Percentiles rank a stretch among this genome's conserved stretches.
Evolutionary conservation across 2,329 filamentous ascomycete species (phyloP).

Genomic region (Botrytis fragariae): DNA sequence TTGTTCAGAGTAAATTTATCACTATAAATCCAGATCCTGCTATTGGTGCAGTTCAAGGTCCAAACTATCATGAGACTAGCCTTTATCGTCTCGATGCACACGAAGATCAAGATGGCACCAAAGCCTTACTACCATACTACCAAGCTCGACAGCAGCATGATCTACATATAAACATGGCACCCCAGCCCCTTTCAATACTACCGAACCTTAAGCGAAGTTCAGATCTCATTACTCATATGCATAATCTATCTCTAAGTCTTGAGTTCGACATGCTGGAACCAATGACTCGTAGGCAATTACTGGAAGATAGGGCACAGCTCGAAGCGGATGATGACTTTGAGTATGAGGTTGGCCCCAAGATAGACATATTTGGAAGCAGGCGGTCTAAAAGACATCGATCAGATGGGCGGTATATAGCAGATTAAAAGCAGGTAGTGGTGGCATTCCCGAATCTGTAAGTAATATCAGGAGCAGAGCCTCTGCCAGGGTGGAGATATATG

Average conservation of each 20-base stretch:
- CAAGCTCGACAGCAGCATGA: slow-evolving; percentile 48
- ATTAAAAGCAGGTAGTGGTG: not conserved
- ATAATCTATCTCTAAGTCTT: slow-evolving; percentile 10
- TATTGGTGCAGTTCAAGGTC: slow-evolving; percentile 57
- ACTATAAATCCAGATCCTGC: slow-evolving; percentile 45
- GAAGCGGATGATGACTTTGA: slow-evolving; percentile 15
- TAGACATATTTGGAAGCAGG: not conserved
- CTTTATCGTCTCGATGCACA: slow-evolving; percentile 52
- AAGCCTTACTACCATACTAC: slow-evolving; percentile 47
- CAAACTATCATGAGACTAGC: slow-evolving; percentile 46
- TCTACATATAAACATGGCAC: slow-evolving; percentile 4
- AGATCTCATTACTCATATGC: not conserved
- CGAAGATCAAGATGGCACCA: slow-evolving; percentile 42
- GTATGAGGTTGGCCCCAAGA: slow-evolving; percentile 8
- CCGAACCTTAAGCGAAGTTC: not conserved
- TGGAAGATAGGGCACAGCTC: slow-evolving; percentile 4
- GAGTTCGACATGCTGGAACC: slow-evolving; percentile 1
- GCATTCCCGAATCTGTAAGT: not conserved
- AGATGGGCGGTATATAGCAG: not conserved
- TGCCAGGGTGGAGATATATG: not conserved
- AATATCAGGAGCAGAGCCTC: too few relatives aligned
- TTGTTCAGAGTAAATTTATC: slow-evolving; percentile 45
- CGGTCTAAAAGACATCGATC: not conserved
- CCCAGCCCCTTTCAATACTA: not conserved
- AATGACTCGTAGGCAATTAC: slow-evolving; percentile 11